A percentile compares a stretch with the other conserved stretches of the same genome.
Conservation (phyloP, 1,284 basidiomycete species). For the Papiliotrema nemorosa region DNA sequence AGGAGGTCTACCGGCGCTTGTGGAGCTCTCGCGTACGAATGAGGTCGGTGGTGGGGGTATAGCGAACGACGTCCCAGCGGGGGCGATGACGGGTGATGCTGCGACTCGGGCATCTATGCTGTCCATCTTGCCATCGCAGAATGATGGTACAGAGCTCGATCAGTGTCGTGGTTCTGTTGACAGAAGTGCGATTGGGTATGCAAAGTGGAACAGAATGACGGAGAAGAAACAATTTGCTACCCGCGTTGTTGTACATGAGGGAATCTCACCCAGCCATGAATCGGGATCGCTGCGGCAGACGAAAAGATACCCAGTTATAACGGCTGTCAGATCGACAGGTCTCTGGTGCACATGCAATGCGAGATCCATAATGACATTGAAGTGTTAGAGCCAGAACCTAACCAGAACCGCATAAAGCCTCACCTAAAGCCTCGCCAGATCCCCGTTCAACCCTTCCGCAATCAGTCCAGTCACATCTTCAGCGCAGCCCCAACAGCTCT, state of each 20-base stretch:
- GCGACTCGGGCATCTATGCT: background rate
- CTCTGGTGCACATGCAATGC: background rate
- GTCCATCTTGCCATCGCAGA: background rate
- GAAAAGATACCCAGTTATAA: too few relatives aligned
- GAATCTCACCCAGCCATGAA: too few relatives aligned
- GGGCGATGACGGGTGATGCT: background rate
- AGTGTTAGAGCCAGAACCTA: too few relatives aligned
- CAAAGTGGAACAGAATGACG: too few relatives aligned
- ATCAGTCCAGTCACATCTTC: conserved; percentile 47
- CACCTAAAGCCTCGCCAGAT: background rate
- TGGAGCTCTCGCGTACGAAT: background rate
- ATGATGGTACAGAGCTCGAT: too few relatives aligned
- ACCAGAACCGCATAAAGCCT: background rate
- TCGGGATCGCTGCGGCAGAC: too few relatives aligned
- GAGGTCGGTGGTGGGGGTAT: background rate
- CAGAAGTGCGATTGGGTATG: too few relatives aligned
- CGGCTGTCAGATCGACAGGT: too few relatives aligned
- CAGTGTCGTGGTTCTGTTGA: too few relatives aligned
- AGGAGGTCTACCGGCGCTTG: conserved; percentile 7
- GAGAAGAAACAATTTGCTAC: too few relatives aligned
- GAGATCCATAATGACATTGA: background rate
- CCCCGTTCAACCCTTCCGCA: conserved; percentile 14
- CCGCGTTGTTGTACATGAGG: too few relatives aligned
- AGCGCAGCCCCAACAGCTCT: conserved; percentile 46
- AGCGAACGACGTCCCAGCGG: background rate